These are phyloP conservation scores for Fulvia fulva DNA, from an alignment of 2,329 filamentous ascomycete species.

Conservation along the genomic window DNA sequence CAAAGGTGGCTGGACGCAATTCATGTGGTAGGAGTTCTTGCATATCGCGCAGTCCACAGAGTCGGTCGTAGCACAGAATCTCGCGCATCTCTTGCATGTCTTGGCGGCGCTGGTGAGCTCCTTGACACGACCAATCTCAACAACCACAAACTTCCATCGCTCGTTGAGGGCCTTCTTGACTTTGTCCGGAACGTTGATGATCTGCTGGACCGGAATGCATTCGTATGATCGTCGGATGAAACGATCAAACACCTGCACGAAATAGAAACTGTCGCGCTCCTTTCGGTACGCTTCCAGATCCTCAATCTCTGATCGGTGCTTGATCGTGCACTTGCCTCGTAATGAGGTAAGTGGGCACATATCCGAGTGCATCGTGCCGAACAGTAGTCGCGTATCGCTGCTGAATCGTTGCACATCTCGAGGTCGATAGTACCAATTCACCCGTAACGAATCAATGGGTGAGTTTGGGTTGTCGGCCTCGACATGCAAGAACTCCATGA, in stretches of 20 bases:
- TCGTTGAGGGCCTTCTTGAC: slow-evolving; percentile 96
- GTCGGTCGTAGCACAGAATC: slow-evolving; percentile 90
- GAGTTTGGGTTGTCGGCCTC: slow-evolving; percentile 65
- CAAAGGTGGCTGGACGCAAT: slow-evolving; percentile 86
- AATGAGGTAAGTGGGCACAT: slow-evolving; percentile 87
- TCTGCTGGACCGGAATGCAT: slow-evolving; percentile 82
- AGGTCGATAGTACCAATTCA: slow-evolving; percentile 98
- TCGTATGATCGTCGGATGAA: slow-evolving; percentile 99
- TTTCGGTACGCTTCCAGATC: slow-evolving; percentile 82
- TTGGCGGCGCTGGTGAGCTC: slow-evolving; percentile 95
- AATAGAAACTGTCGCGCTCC: slow-evolving; percentile 87
- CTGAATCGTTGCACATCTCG: slow-evolving; percentile 92
- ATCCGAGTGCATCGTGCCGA: slow-evolving; percentile 98
- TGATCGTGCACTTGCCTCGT: slow-evolving; percentile 87
- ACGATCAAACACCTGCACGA: slow-evolving; percentile 93
- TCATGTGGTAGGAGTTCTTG: slow-evolving; percentile 95
- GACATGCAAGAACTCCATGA: slow-evolving; percentile 94
- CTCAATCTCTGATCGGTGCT: slow-evolving; percentile 80
- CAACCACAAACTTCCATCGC: slow-evolving; percentile 92
- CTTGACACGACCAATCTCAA: slow-evolving; percentile 89
- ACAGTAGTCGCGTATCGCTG: slow-evolving; percentile 84
- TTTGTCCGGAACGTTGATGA: slow-evolving; percentile 92
- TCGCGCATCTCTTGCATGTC: slow-evolving; percentile 85
- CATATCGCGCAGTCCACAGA: slow-evolving; percentile 97
- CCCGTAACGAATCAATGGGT: slow-evolving; percentile 78